A percentile compares a stretch with the other conserved stretches of the same genome.
phyloP scores from a whole-genome alignment of 371 early-diverging fungal genomes.

The Apophysomyces trapeziformis region DNA sequence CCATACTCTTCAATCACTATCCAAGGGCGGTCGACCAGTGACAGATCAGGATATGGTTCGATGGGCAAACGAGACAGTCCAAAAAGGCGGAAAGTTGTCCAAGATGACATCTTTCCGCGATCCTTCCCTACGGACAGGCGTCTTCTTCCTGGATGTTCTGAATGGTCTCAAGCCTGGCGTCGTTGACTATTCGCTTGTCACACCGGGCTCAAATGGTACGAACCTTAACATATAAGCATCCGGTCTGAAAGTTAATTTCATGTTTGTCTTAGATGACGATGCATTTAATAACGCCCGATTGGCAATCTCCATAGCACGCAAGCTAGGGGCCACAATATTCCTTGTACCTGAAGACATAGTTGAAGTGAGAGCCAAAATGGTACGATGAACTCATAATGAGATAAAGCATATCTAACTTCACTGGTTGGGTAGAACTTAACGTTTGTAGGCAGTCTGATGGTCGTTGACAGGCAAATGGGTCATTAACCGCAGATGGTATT shows the following conservation, averaged over 20 bases:
- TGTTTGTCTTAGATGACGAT: slow-evolving; percentile 65
- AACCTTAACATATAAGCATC: slow-evolving; percentile 2
- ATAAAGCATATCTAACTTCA: not conserved
- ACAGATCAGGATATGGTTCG: slow-evolving; percentile 87
- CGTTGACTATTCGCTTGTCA: slow-evolving; percentile 86
- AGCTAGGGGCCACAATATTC: slow-evolving; percentile 95
- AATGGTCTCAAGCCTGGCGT: slow-evolving; percentile 86
- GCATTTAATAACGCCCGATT: slow-evolving; percentile 88
- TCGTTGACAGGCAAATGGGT: slow-evolving; percentile 49
- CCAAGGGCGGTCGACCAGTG: slow-evolving; percentile 75
- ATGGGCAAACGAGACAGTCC: slow-evolving; percentile 88
- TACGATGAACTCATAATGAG: slow-evolving; percentile 18
- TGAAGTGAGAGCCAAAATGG: slow-evolving; percentile 90
- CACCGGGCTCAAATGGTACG: slow-evolving; percentile 55
- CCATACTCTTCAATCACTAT: slow-evolving; percentile 82
- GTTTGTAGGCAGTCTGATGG: slow-evolving; percentile 91
- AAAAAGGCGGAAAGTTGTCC: slow-evolving; percentile 61
- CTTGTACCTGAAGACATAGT: slow-evolving; percentile 95
- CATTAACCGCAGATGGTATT: not conserved
- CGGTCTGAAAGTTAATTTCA: not conserved
- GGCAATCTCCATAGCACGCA: slow-evolving; percentile 94
- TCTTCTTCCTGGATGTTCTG: slow-evolving; percentile 85
- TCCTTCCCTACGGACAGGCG: slow-evolving; percentile 67
- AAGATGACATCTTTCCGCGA: slow-evolving; percentile 85
- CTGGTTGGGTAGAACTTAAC: slow-evolving; percentile 71